These are phyloP conservation scores for Candida khao-thaluensis DNA, from an alignment of 805 yeast genomes.

Conservation along the genomic window DNA sequence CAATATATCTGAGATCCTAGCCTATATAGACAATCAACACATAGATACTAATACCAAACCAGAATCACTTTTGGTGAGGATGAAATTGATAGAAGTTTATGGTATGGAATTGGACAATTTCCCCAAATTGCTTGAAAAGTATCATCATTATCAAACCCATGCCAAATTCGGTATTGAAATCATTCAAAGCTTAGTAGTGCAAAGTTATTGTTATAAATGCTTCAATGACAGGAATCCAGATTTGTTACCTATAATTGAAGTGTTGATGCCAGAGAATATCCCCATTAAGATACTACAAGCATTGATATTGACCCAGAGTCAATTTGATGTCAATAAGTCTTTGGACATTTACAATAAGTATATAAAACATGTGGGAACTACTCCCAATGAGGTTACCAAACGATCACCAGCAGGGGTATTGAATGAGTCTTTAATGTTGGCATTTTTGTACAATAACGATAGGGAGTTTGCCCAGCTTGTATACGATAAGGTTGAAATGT, in stretches of 20 bases:
- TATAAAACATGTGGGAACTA: slow-evolving; percentile 36
- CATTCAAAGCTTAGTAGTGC: slow-evolving; percentile 41
- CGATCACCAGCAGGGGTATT: slow-evolving; percentile 44
- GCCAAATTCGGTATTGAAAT: slow-evolving; percentile 40
- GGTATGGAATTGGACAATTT: slow-evolving; percentile 32
- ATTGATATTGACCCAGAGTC: slow-evolving; percentile 41
- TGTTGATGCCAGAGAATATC: slow-evolving; percentile 25
- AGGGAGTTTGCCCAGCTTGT: slow-evolving; percentile 48
- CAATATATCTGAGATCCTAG: slow-evolving; percentile 16
- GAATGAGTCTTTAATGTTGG: slow-evolving; percentile 47
- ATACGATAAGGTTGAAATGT: slow-evolving; percentile 11
- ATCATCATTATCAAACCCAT: slow-evolving; percentile 38
- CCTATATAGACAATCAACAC: slow-evolving; percentile 20
- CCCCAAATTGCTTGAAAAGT: slow-evolving; percentile 34
- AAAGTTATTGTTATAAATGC: slow-evolving; percentile 41
- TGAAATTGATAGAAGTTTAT: slow-evolving; percentile 30
- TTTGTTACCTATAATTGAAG: slow-evolving; percentile 38
- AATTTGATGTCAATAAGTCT: slow-evolving; percentile 37
- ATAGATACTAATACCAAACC: slow-evolving; percentile 27
- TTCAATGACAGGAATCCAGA: slow-evolving; percentile 29
- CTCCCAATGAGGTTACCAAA: slow-evolving; percentile 24
- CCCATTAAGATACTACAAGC: slow-evolving; percentile 38
- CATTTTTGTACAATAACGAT: slow-evolving; percentile 45
- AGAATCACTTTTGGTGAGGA: slow-evolving; percentile 30
- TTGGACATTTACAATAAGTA: slow-evolving; percentile 47